Evolutionary conservation across 2,329 filamentous ascomycete species (phyloP).

Genomic region (Amauroascus niger): DNA sequence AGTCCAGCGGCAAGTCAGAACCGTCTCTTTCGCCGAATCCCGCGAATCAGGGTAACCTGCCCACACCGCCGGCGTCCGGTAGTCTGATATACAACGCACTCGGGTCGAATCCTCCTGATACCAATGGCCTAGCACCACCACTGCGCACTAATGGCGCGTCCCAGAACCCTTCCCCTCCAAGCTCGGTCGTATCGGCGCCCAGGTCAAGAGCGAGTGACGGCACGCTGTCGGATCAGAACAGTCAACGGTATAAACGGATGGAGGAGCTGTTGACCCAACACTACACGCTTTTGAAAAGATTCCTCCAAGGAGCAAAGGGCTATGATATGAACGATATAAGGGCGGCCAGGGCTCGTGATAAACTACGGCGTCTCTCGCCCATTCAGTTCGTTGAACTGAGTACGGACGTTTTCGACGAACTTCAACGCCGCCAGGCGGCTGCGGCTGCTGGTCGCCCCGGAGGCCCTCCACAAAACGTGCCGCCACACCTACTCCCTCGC

Average conservation of each 20-base stretch:
- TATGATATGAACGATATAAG: slow-evolving; percentile 66
- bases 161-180: slow-evolving; percentile 68
- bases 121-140: slow-evolving; percentile 39
- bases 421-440: slow-evolving; percentile 71
- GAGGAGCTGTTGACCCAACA: slow-evolving; percentile 70
- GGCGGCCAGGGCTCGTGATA: slow-evolving; percentile 86
- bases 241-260: slow-evolving; percentile 47
- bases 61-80: slow-evolving; percentile 61
- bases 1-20: slow-evolving; percentile 40
- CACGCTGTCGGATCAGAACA: slow-evolving; percentile 57
- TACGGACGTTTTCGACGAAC: slow-evolving; percentile 94
- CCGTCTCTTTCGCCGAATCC: slow-evolving; percentile 39
- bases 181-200: slow-evolving; percentile 56
- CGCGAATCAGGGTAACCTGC: slow-evolving; percentile 44
- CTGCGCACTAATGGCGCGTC: slow-evolving; percentile 41
- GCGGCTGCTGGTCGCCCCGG: slow-evolving; percentile 30
- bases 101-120: slow-evolving; percentile 14
- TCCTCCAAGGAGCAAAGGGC: slow-evolving; percentile 58
- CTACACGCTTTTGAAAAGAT: slow-evolving; percentile 68
- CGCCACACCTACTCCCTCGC: slow-evolving; percentile 71
- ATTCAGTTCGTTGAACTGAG: slow-evolving; percentile 96
- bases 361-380: slow-evolving; percentile 76
- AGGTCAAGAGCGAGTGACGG: slow-evolving; percentile 64
- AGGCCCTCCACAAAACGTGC: slow-evolving; percentile 42
- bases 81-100: slow-evolving; percentile 30